These are phyloP conservation scores for Hericium rajendrae DNA, from an alignment of 768 basidiomycete species.

Conservation along the genomic window DNA sequence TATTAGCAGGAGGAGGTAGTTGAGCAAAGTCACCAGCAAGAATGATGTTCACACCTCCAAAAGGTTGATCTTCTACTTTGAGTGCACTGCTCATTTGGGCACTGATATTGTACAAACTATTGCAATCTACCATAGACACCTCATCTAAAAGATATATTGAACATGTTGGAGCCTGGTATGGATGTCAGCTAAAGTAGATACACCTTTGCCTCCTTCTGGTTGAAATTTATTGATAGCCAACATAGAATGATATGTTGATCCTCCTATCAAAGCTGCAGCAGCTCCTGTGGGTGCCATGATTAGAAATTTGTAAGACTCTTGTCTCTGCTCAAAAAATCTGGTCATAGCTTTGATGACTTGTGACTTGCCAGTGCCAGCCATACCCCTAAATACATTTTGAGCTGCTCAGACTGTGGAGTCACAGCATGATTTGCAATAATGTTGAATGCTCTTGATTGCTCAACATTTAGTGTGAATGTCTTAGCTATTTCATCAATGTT, in stretches of 20 bases:
- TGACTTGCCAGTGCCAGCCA: conserved; percentile 17
- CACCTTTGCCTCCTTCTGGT: not conserved
- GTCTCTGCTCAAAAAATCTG: conserved; percentile 6
- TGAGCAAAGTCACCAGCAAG: conserved; percentile 41
- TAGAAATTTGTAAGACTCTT: conserved; percentile 4
- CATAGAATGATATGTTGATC: conserved; percentile 16
- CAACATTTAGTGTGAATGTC: conserved; percentile 9
- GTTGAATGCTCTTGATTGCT: conserved; percentile 13
- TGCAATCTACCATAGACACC: conserved; percentile 31
- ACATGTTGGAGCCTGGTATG: conserved; percentile 16
- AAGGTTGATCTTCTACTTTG: conserved; percentile 15
- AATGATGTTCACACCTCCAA: conserved; percentile 33
- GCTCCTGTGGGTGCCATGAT: conserved; percentile 15
- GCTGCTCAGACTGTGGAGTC: not conserved
- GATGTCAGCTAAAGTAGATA: not conserved
- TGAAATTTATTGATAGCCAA: conserved; percentile 2
- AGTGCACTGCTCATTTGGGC: conserved; percentile 14
- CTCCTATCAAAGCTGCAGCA: conserved; percentile 12
- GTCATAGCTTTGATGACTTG: conserved; percentile 7
- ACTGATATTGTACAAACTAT: conserved; percentile 19
- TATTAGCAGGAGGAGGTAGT: conserved; percentile 22
- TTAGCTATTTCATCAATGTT: not conserved
- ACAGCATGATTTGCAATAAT: conserved; percentile 13
- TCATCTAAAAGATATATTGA: conserved; percentile 35
- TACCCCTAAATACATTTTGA: conserved; percentile 10